Conservation (phyloP, 345 rosid genomes). For the Hirschfeldia incana region DNA sequence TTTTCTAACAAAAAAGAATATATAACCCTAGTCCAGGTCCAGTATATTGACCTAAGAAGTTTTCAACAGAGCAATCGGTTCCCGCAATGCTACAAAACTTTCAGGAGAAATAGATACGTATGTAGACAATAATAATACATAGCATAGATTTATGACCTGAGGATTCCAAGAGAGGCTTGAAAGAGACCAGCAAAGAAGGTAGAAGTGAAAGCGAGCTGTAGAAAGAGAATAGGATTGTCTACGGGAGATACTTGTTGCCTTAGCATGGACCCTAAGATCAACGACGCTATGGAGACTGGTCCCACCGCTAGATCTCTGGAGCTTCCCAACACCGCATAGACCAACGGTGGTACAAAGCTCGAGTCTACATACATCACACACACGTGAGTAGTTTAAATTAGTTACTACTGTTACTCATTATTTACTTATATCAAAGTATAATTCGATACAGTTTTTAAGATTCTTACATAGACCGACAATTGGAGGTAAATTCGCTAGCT, state of each 20-base stretch:
- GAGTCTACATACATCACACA: slow-evolving; percentile 56
- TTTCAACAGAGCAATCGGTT: neutral
- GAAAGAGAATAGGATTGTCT: slow-evolving; percentile 61
- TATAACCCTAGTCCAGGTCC: neutral
- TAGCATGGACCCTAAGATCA: slow-evolving; percentile 92
- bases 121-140: neutral
- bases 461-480: slow-evolving; percentile 91
- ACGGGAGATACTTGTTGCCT: slow-evolving; percentile 79
- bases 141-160: slow-evolving; percentile 51
- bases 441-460: neutral
- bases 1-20: neutral
- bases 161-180: slow-evolving; percentile 88
- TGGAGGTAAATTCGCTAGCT: slow-evolving; percentile 89
- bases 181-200: slow-evolving; percentile 94
- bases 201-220: slow-evolving; percentile 83
- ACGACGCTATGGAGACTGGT: slow-evolving; percentile 92
- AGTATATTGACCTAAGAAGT: slow-evolving; percentile 9
- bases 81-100: slow-evolving; percentile 4
- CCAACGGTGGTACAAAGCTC: slow-evolving; percentile 94
- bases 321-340: slow-evolving; percentile 93
- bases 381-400: slow-evolving; percentile 1
- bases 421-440: neutral
- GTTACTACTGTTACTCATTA: neutral
- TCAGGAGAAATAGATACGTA: neutral
- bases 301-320: slow-evolving; percentile 95